Conservation (phyloP, 495 filamentous ascomycete genomes). For the Podospora appendiculata region DNA sequence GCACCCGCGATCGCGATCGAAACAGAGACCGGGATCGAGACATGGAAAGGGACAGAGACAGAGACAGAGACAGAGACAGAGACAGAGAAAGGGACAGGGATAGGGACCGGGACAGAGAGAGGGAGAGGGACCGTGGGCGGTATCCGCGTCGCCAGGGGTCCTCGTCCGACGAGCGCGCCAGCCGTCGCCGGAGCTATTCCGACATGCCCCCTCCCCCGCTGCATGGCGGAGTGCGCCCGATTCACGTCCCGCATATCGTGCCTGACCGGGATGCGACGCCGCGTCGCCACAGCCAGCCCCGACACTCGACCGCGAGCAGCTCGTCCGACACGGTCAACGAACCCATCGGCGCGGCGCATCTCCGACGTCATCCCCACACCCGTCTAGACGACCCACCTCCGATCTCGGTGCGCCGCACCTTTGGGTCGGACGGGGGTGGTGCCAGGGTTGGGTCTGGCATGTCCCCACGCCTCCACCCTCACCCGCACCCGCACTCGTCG, state of each 20-base stretch:
- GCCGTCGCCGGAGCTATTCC: conserved; percentile 19
- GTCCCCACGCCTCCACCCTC: conserved; percentile 8
- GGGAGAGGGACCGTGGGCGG: conserved; percentile 1
- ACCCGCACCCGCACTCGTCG: conserved; percentile 7
- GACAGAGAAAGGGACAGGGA: conserved; percentile 16
- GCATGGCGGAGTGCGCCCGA: conserved; percentile 11
- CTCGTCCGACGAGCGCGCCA: conserved; percentile 15
- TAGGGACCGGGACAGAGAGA: conserved; percentile 1
- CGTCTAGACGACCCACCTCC: conserved; percentile 17
- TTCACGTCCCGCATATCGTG: conserved; percentile 11
- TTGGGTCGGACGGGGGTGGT: conserved; percentile 9
- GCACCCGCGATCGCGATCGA: conserved; percentile 18
- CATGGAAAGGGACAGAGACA: conserved; percentile 8
- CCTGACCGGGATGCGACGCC: conserved; percentile 8
- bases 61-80: conserved; percentile 2
- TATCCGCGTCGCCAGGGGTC: conserved; percentile 15
- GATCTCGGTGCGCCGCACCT: conserved; percentile 15
- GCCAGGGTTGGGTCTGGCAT: conserved; percentile 1
- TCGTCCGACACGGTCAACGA: conserved; percentile 15
- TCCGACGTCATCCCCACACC: conserved; percentile 1
- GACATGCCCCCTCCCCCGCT: conserved; percentile 16
- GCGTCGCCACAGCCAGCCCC: conserved; percentile 22
- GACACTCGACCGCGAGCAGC: conserved; percentile 12
- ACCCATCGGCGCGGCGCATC: conserved; percentile 5
- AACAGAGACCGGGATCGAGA: conserved; percentile 22